Evolutionary conservation across 2,329 filamentous ascomycete species (phyloP), one percentile per base, ranked within the genome.

Genomic region (Pyrenochaeta sp.): DNA sequence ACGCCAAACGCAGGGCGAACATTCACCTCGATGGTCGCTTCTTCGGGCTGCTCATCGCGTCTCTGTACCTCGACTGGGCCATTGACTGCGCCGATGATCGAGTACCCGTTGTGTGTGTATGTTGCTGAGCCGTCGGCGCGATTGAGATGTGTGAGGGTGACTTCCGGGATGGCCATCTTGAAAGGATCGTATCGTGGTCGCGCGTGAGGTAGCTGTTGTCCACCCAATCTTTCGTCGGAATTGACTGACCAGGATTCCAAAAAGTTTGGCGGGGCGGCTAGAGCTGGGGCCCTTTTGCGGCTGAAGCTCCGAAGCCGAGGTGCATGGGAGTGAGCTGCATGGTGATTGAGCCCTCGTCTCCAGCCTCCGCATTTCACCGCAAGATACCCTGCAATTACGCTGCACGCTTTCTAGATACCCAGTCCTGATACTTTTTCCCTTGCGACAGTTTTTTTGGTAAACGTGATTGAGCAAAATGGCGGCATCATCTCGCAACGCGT

Each of bases 31-130:
- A 99, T 79, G 35, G 87, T 84, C 19, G 93, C 90, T 75, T 96
- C 91, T 72, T 96, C 92, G 6, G 94, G 88, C 56, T 94, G 84
- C 71, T 97, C 90, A 67, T 99, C 93, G 61, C 90, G 85, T 62
- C 92, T 84, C 59, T 86, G 85, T 11, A 93, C 90, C 75, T 99
- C 94, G 57, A 97, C 84, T 11, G 94, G 94, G 0, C 93, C 94
- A 72, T 96, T 97, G 56, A 96, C 90, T 10, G 90, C 87, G 42
- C 88, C 89, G 40, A 95, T 83, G 53, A 97, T 82, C 30, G 86
- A 87, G 72, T 91, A 96, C 35, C 90, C 89, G 44, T 83, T 79
- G 60, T 86, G 81, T 2, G 87, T 84, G 68, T 90, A 91, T 7
- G 84, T 87, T 8, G 88, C 88, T 34, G 90, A 95, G 50, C 90